Conservation (phyloP, 805 yeast species). For the Yarrowia yakushimensis region DNA sequence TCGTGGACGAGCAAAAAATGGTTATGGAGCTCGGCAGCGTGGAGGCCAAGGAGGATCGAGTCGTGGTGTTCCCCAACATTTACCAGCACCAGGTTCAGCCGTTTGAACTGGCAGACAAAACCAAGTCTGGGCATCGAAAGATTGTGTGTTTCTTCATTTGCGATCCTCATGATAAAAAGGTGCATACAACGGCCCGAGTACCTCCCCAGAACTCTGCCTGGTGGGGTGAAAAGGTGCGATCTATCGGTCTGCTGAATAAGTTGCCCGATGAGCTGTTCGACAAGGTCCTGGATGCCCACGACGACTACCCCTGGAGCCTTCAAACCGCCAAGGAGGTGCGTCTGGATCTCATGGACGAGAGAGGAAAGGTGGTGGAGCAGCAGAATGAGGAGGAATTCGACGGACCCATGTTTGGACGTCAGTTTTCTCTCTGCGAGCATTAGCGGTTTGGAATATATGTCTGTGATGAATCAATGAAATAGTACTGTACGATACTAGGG, state of each 20-base stretch:
- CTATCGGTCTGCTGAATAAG: neutral
- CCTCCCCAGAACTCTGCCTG: constrained; percentile 43
- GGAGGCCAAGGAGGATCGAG: constrained; percentile 34
- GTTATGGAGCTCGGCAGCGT: constrained; percentile 35
- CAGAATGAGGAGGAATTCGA: constrained; percentile 27
- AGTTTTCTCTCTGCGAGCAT: constrained; percentile 38
- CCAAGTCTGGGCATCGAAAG: constrained; percentile 42
- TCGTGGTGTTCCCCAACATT: constrained; percentile 42
- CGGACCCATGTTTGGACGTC: constrained; percentile 32
- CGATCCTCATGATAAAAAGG: constrained; percentile 40
- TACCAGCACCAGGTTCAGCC: constrained; percentile 44
- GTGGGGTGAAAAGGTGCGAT: constrained; percentile 34
- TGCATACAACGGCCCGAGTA: constrained; percentile 37
- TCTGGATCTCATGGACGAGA: constrained; percentile 34
- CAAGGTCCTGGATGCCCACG: constrained; percentile 8
- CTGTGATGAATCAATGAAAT: too few species aligned
- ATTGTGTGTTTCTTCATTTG: constrained; percentile 43
- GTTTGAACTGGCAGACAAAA: constrained; percentile 40
- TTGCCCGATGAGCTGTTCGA: constrained; percentile 22
- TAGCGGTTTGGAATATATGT: constrained; percentile 25
- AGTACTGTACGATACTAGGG: too few species aligned
- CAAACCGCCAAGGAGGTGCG: constrained; percentile 37
- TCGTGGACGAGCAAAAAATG: constrained; percentile 38
- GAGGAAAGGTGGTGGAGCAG: constrained; percentile 27
- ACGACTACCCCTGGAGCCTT: constrained; percentile 15